These are phyloP conservation scores for Gracilariopsis chorda DNA, from an alignment of 23 red algal species.

Conservation along the genomic window DNA sequence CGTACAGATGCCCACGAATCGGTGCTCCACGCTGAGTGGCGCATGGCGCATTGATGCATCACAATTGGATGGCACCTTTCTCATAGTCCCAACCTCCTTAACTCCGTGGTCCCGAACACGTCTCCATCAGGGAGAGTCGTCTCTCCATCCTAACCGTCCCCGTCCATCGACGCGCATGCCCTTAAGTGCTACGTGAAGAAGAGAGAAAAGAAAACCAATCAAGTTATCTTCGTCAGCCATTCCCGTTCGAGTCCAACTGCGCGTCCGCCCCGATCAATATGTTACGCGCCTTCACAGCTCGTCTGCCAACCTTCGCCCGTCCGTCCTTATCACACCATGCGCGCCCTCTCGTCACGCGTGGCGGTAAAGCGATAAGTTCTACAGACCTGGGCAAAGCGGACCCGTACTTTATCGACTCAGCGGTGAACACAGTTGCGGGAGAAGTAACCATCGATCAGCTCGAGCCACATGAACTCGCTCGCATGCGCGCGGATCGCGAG, in stretches of 20 bases:
- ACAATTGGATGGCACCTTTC: background rate
- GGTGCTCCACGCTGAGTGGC: too few relatives aligned
- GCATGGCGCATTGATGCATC: background rate
- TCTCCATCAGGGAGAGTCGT: too few relatives aligned
- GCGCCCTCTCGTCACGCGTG: conserved; percentile 19
- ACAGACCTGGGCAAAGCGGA: background rate
- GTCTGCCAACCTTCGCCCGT: background rate
- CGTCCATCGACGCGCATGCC: too few relatives aligned
- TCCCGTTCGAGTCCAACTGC: too few relatives aligned
- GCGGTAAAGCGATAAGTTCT: background rate
- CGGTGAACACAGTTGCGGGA: conserved; percentile 56
- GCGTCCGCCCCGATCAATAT: background rate
- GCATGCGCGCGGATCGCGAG: conserved; percentile 83
- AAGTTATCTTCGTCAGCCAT: too few relatives aligned
- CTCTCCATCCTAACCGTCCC: conserved; percentile 13
- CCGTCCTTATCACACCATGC: background rate
- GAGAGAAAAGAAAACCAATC: too few relatives aligned
- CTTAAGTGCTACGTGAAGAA: too few relatives aligned
- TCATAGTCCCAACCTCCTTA: background rate
- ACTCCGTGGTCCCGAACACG: background rate
- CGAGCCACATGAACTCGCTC: conserved; percentile 64
- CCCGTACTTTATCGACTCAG: conserved; percentile 46
- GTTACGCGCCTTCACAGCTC: background rate
- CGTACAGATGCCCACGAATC: too few relatives aligned
- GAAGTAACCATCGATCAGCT: conserved; percentile 70